Evolutionary conservation across 768 basidiomycete species (phyloP).

Genomic region (Daedalea quercina): DNA sequence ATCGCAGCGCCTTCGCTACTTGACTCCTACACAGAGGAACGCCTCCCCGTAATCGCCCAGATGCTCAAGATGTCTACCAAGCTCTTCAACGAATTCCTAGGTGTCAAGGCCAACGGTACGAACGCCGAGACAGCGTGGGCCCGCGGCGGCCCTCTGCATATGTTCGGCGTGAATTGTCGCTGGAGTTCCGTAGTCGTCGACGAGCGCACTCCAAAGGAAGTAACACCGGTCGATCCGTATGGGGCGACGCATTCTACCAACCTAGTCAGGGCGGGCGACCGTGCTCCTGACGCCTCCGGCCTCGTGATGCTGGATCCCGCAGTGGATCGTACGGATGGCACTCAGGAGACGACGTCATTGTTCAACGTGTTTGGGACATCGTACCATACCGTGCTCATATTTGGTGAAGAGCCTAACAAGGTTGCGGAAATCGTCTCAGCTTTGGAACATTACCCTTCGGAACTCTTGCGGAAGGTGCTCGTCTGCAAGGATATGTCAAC

Average conservation of each 20-base stretch:
- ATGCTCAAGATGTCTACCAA: conserved; percentile 20
- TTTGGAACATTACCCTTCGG: too few relatives aligned
- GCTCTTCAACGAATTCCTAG: conserved; percentile 3
- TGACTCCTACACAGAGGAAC: conserved; percentile 22
- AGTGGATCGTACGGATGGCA: background rate
- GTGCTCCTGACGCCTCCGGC: conserved; percentile 39
- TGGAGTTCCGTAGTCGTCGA: conserved; percentile 43
- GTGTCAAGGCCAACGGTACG: background rate
- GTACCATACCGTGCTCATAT: conserved; percentile 26
- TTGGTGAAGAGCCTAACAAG: conserved; percentile 6
- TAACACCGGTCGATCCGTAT: conserved; percentile 9
- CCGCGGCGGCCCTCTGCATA: conserved; percentile 17
- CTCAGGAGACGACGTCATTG: conserved; percentile 8
- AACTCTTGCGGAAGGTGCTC: too few relatives aligned
- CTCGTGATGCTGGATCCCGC: conserved; percentile 12
- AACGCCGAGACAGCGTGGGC: background rate
- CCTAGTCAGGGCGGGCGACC: conserved; percentile 33
- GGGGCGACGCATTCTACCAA: conserved; percentile 6
- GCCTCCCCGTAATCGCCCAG: conserved; percentile 21
- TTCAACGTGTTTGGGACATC: conserved; percentile 21
- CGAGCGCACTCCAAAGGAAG: conserved; percentile 7
- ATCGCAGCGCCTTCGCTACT: conserved; percentile 20
- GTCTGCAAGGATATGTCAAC: too few relatives aligned
- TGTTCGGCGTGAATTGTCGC: conserved; percentile 49
- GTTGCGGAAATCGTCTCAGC: background rate